Evolutionary conservation across 139 green algal species (phyloP).

Genomic region (Astrephomene gubernaculifera): DNA sequence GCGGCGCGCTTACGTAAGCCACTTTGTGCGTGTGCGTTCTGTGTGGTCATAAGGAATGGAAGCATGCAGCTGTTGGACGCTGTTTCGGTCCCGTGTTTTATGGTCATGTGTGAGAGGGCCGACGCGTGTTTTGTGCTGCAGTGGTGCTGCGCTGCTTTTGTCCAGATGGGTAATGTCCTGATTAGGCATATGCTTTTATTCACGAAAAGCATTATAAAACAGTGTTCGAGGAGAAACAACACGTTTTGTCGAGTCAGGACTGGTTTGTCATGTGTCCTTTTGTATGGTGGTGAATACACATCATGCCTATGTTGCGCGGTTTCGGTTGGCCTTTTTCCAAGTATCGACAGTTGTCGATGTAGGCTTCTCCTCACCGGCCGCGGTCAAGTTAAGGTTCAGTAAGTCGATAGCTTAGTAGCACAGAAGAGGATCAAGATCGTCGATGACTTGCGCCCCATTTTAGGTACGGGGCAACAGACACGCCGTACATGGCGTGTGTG

Average conservation of each 20-base stretch:
- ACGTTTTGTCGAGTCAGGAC: conserved; percentile 23
- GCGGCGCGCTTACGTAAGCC: conserved; percentile 27
- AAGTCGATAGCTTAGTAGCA: background rate
- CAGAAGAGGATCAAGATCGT: too few relatives aligned
- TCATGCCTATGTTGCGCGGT: background rate
- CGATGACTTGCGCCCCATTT: conserved; percentile 1
- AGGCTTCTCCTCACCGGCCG: background rate
- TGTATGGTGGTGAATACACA: conserved; percentile 33
- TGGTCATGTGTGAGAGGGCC: conserved; percentile 18
- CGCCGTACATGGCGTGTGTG: conserved; percentile 1
- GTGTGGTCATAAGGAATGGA: conserved; percentile 21
- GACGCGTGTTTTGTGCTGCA: conserved; percentile 32
- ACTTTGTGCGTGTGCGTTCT: conserved; percentile 11
- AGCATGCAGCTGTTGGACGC: conserved; percentile 34
- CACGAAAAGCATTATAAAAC: conserved; percentile 6
- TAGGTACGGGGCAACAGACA: conserved; percentile 1
- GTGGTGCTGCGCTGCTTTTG: conserved; percentile 30
- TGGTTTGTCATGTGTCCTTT: conserved; percentile 32
- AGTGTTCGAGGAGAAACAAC: conserved; percentile 1
- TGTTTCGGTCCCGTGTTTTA: conserved; percentile 19
- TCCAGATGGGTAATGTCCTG: conserved; percentile 28
- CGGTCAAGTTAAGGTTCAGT: background rate
- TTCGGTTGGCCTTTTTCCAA: background rate
- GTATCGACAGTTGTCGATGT: conserved; percentile 8
- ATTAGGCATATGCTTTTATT: conserved; percentile 35